Evolutionary conservation across 768 basidiomycete species (phyloP), one percentile per base, ranked within the genome.

Genomic region (Mycena filopes): DNA sequence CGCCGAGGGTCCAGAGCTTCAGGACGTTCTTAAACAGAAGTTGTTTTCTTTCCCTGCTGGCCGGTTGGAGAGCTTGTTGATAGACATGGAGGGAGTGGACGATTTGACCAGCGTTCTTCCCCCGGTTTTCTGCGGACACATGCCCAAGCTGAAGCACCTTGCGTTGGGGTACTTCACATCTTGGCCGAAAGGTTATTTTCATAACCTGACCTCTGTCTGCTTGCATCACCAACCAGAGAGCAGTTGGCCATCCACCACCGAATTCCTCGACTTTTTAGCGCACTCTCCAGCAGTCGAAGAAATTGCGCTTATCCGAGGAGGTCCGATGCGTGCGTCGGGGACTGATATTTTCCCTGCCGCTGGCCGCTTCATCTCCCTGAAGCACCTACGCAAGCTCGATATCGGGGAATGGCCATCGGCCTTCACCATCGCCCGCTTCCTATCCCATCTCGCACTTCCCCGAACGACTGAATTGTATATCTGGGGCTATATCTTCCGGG

Each of bases 181-280:
- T 33, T 70, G 66, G 66, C 66, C 69, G 7, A 46, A 45, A 20
- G 51, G 48, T 31, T 68, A 70, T 16, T 70, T 70, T 43, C 50
- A 33, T 38, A 57, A 62, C 43, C 56, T 70, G n/a, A 61, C 66
- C 8, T 46, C 55, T 31, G 53, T 70, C 36, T 68, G 48, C 41
- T 46, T 70, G 2, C 62, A 56, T 40, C 33, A 51, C 36, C 69
- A 70, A 51, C 36, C 26, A 40, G 36, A 21, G 31, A 42, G 25
- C 20, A 62, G 45, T 26, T 65, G 61, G 40, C 65, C 70, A 23
- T 48, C 71, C 36, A 71, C 67, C 11, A 45, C 61, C 15, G 60
- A 66, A 43, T 72, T 72, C 25, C 68, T 72, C 25, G 65, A 72
- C 38, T 72, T 71, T 31, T 51, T 72, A 20, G 51, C 59, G 33